Evolutionary conservation across 2,329 filamentous ascomycete species (phyloP).

Genomic region (Diatrype stigma): DNA sequence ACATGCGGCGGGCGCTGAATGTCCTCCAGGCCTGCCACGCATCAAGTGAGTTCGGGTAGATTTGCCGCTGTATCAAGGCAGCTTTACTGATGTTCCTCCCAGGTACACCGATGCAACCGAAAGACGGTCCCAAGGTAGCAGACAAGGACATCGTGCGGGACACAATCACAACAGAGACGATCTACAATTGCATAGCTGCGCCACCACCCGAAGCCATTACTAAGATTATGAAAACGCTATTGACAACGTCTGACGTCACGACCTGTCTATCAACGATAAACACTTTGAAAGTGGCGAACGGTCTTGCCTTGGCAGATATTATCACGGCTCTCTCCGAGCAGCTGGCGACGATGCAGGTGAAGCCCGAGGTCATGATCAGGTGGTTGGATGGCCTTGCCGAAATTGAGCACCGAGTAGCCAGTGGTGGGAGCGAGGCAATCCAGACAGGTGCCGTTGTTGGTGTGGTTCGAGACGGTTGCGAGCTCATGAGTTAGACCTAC

Average conservation of each 20-base stretch:
- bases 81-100: conserved; percentile 1
- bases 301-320: conserved; percentile 89
- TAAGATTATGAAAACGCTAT: conserved; percentile 77
- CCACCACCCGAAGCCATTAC: conserved; percentile 86
- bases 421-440: conserved; percentile 79
- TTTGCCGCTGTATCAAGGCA: too few species aligned
- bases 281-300: conserved; percentile 77
- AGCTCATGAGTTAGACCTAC: conserved; percentile 49
- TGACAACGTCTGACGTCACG: conserved; percentile 82
- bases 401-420: conserved; percentile 85
- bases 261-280: conserved; percentile 86
- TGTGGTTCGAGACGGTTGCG: conserved; percentile 80
- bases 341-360: conserved; percentile 76
- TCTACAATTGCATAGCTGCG: conserved; percentile 96
- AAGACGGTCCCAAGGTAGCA: conserved; percentile 54
- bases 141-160: conserved; percentile 70
- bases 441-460: conserved; percentile 93
- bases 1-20: conserved; percentile 93
- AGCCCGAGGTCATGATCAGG: conserved; percentile 77
- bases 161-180: conserved; percentile 79
- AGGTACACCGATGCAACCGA: conserved; percentile 65
- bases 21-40: conserved; percentile 96
- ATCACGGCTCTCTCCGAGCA: conserved; percentile 83
- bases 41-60: conserved; percentile 58
- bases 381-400: conserved; percentile 92